Percentiles rank a stretch among this genome's conserved stretches.
These are phyloP conservation scores for Candida nanaspora DNA, from an alignment of 805 yeast species.

Conservation along the genomic window DNA sequence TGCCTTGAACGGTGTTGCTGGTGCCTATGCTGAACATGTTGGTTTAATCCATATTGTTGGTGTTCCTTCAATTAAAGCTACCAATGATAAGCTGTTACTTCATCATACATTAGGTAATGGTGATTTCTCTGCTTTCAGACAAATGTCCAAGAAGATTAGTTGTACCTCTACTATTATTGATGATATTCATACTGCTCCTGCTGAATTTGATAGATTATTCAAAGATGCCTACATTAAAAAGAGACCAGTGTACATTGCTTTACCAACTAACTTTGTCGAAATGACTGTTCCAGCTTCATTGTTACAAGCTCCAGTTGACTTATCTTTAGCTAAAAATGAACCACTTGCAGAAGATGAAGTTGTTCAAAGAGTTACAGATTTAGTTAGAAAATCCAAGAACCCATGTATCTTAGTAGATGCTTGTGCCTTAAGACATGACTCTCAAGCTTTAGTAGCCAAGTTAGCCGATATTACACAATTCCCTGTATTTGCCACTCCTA, in stretches of 20 bases:
- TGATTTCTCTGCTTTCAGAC: conserved; percentile 65
- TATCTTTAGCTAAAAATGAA: conserved; percentile 47
- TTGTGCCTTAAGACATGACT: conserved; percentile 68
- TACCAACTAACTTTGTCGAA: conserved; percentile 72
- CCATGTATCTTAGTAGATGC: conserved; percentile 76
- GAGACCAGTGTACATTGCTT: conserved; percentile 70
- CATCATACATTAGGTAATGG: conserved; percentile 79
- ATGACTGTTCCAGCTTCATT: conserved; percentile 44
- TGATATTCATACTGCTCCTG: conserved; percentile 56
- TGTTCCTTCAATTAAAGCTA: conserved; percentile 67
- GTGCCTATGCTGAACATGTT: conserved; percentile 78
- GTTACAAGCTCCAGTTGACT: conserved; percentile 56
- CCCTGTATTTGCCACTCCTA: conserved; percentile 75
- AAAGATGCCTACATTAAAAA: conserved; percentile 60
- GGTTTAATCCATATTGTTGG: conserved; percentile 76
- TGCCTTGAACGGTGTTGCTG: conserved; percentile 75
- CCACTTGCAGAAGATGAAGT: conserved; percentile 53
- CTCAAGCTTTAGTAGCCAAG: conserved; percentile 48
- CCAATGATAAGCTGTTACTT: conserved; percentile 58
- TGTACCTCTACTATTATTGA: conserved; percentile 55
- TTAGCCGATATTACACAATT: conserved; percentile 61
- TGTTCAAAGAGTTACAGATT: conserved; percentile 37
- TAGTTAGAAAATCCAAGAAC: conserved; percentile 49
- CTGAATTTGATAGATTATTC: conserved; percentile 63
- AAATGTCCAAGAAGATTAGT: conserved; percentile 65